phyloP scores from a whole-genome alignment of 306 rosid species.

The Quercus glauca region DNA sequence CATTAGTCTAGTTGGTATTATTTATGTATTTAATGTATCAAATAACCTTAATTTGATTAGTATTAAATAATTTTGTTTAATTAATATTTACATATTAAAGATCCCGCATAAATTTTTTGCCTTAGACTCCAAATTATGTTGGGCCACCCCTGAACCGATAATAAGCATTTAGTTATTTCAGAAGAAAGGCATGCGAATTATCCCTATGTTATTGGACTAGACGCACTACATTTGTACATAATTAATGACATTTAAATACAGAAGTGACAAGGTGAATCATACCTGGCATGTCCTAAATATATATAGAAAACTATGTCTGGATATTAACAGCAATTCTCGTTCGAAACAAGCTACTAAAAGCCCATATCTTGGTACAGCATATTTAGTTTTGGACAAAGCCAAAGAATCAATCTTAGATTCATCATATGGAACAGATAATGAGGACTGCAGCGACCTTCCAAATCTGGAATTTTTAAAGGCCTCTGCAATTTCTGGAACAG shows the following conservation, averaged over 20 bases:
- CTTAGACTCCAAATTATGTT: too few species aligned
- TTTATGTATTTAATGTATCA: too few species aligned
- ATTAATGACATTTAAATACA: not conserved
- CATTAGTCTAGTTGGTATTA: too few species aligned
- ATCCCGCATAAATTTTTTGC: too few species aligned
- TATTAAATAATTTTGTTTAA: too few species aligned
- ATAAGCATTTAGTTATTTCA: not conserved
- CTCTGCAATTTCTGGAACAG: slow-evolving; percentile 65
- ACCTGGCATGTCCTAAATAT: slow-evolving; percentile 84
- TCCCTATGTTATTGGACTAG: not conserved
- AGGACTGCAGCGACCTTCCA: slow-evolving; percentile 52
- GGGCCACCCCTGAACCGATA: too few species aligned
- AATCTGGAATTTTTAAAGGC: slow-evolving; percentile 58
- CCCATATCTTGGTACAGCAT: slow-evolving; percentile 59
- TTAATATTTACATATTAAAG: too few species aligned
- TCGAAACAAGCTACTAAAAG: slow-evolving; percentile 60
- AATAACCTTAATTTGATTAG: too few species aligned
- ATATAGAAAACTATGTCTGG: slow-evolving; percentile 73
- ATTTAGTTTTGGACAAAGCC: slow-evolving; percentile 59
- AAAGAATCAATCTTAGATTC: slow-evolving; percentile 51
- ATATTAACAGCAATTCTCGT: slow-evolving; percentile 59
- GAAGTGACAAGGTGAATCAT: slow-evolving; percentile 2
- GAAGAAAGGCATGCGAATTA: not conserved
- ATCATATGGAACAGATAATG: slow-evolving; percentile 41
- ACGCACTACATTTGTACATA: not conserved